Percentiles rank a stretch among this genome's conserved stretches.
Evolutionary conservation across 768 basidiomycete genomes (phyloP).

Genomic region (Sistotremastrum niveocremeum): DNA sequence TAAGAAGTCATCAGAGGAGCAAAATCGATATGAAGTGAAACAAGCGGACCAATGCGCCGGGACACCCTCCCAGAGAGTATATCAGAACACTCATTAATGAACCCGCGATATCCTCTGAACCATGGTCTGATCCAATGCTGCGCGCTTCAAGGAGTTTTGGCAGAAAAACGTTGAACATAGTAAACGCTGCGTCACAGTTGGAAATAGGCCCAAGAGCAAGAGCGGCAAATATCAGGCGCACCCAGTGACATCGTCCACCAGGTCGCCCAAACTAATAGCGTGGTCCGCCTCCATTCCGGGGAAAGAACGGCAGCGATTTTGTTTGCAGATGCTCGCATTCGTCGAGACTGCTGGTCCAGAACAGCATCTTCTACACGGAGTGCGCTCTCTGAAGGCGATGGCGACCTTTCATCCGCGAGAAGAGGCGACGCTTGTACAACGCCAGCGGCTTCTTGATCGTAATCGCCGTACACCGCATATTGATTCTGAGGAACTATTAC

Average conservation of each 20-base stretch:
- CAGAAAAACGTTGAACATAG: conserved; percentile 88
- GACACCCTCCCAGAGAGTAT: conserved; percentile 74
- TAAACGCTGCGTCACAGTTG: conserved; percentile 38
- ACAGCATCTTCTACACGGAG: conserved; percentile 28
- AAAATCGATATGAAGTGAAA: background rate
- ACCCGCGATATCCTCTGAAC: conserved; percentile 37
- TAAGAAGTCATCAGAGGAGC: conserved; percentile 16
- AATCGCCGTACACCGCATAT: background rate
- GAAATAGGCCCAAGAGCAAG: background rate
- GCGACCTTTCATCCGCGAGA: background rate
- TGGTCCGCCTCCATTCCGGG: conserved; percentile 66
- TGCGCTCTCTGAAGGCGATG: conserved; percentile 9
- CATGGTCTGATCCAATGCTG: conserved; percentile 8
- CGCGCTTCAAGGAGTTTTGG: conserved; percentile 73
- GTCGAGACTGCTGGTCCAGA: conserved; percentile 33
- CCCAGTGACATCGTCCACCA: conserved; percentile 75
- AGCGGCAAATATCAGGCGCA: conserved; percentile 19
- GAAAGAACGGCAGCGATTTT: conserved; percentile 56
- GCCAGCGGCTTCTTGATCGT: conserved; percentile 1
- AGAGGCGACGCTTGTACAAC: background rate
- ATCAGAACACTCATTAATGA: conserved; percentile 79
- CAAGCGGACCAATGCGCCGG: conserved; percentile 61
- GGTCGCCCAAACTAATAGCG: conserved; percentile 61
- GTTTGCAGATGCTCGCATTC: conserved; percentile 53
- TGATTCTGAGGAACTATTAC: background rate